phyloP scores from a whole-genome alignment of 1,284 basidiomycete genomes.

The Ganoderma lucidum region DNA sequence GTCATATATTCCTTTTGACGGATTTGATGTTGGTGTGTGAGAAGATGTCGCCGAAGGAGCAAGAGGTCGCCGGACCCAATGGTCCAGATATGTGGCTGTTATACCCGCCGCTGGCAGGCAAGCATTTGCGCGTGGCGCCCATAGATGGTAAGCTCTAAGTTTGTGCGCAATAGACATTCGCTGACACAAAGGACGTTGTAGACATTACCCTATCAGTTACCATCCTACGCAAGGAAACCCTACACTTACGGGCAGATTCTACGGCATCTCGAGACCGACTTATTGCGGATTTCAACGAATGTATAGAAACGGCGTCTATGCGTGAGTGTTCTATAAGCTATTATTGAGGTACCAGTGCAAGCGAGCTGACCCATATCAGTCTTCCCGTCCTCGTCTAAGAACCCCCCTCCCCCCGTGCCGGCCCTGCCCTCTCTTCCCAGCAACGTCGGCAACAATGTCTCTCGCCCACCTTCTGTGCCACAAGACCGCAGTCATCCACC shows the following conservation, averaged over 20 bases:
- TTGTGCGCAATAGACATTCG: background rate
- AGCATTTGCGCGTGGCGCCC: slow-evolving; percentile 83
- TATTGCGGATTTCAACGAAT: slow-evolving; percentile 82
- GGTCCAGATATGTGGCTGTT: slow-evolving; percentile 91
- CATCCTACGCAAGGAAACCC: slow-evolving; percentile 90
- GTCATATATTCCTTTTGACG: slow-evolving; percentile 90
- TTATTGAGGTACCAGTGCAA: slow-evolving; percentile 3
- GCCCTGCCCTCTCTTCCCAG: slow-evolving; percentile 31
- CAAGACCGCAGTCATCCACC: slow-evolving; percentile 27
- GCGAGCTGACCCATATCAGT: slow-evolving; percentile 48
- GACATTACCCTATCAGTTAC: slow-evolving; percentile 80
- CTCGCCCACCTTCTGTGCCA: slow-evolving; percentile 33
- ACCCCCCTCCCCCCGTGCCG: slow-evolving; percentile 41
- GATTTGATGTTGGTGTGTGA: slow-evolving; percentile 93
- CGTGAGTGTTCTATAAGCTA: slow-evolving; percentile 56
- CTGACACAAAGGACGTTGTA: slow-evolving; percentile 38
- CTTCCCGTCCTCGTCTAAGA: slow-evolving; percentile 60
- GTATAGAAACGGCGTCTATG: slow-evolving; percentile 81
- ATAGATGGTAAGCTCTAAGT: slow-evolving; percentile 51
- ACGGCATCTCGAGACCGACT: slow-evolving; percentile 71
- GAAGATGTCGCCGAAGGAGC: slow-evolving; percentile 76
- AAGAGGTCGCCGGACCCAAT: slow-evolving; percentile 53
- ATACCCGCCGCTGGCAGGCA: slow-evolving; percentile 96
- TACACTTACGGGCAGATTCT: slow-evolving; percentile 76
- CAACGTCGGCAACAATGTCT: slow-evolving; percentile 29